These are phyloP conservation scores for Monilinia aucupariae DNA, from an alignment of 2,329 filamentous ascomycete species.

Conservation along the genomic window DNA sequence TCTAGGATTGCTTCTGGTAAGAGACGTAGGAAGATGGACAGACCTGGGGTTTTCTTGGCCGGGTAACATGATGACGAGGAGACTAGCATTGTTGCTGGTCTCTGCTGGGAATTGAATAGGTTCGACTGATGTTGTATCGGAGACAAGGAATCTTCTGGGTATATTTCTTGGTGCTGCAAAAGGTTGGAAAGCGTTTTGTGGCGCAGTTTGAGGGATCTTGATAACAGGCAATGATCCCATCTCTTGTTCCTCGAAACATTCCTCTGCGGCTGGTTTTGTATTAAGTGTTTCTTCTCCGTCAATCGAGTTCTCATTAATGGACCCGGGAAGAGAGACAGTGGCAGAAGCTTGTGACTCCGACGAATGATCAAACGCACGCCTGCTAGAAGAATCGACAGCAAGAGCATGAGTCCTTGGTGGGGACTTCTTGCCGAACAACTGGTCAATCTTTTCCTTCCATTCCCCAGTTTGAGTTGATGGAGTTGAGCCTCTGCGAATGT, in stretches of 20 bases:
- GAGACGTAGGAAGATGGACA: conserved; percentile 36
- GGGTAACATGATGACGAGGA: conserved; percentile 43
- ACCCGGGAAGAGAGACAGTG: conserved; percentile 63
- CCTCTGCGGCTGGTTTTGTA: conserved; percentile 67
- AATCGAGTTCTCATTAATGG: conserved; percentile 27
- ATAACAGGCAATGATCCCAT: conserved; percentile 72
- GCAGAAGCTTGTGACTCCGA: conserved; percentile 42
- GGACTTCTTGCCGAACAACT: conserved; percentile 56
- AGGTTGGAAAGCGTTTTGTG: conserved; percentile 58
- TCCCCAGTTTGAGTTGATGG: conserved; percentile 36
- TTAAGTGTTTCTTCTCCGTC: conserved; percentile 44
- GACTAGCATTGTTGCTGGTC: conserved; percentile 38
- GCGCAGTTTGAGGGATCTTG: conserved; percentile 57
- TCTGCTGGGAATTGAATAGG: conserved; percentile 39
- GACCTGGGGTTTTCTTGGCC: conserved; percentile 41
- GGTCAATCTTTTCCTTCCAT: conserved; percentile 84
- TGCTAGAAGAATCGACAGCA: conserved; percentile 62
- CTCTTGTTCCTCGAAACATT: conserved; percentile 76
- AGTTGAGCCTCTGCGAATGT: conserved; percentile 35
- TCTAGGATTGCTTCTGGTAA: conserved; percentile 34
- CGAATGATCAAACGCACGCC: conserved; percentile 57
- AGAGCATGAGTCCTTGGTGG: conserved; percentile 54
- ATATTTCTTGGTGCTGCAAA: conserved; percentile 50
- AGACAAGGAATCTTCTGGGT: conserved; percentile 46
- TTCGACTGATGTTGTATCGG: conserved; percentile 43